Evolutionary conservation across 306 rosid species (phyloP).

Genomic region (Quillaja saponaria): DNA sequence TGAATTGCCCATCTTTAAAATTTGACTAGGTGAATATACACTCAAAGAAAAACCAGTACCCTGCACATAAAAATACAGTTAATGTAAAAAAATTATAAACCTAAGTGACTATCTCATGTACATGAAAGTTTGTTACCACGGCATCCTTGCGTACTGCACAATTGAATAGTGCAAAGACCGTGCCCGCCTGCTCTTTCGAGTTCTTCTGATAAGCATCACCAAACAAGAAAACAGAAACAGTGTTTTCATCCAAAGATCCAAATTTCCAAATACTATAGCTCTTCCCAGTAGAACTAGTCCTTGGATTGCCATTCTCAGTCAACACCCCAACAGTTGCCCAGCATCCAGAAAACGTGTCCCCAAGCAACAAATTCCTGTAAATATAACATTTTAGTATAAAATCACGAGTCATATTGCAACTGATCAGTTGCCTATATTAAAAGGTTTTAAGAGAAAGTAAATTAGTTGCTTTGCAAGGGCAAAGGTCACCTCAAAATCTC

Average conservation of each 20-base stretch:
- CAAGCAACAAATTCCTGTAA: conserved; percentile 67
- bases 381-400: not conserved
- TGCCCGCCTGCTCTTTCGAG: conserved; percentile 57
- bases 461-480: not conserved
- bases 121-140: conserved; percentile 41
- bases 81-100: not conserved
- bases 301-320: conserved; percentile 71
- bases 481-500: not conserved
- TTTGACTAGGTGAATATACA: conserved; percentile 57
- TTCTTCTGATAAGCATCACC: conserved; percentile 82
- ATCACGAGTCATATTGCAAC: conserved; percentile 4
- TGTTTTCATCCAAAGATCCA: conserved; percentile 70
- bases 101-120: not conserved
- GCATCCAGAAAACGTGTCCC: conserved; percentile 72
- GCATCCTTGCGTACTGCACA: conserved; percentile 74
- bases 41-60: conserved; percentile 86
- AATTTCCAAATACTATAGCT: conserved; percentile 71
- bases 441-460: not conserved
- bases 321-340: conserved; percentile 90
- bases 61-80: conserved; percentile 42
- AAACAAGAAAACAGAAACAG: conserved; percentile 73
- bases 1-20: conserved; percentile 82
- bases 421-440: not conserved
- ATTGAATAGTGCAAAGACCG: conserved; percentile 72
- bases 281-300: conserved; percentile 71